phyloP scores from a whole-genome alignment of 2,329 filamentous ascomycete species.

The Fusarium chuoi region DNA sequence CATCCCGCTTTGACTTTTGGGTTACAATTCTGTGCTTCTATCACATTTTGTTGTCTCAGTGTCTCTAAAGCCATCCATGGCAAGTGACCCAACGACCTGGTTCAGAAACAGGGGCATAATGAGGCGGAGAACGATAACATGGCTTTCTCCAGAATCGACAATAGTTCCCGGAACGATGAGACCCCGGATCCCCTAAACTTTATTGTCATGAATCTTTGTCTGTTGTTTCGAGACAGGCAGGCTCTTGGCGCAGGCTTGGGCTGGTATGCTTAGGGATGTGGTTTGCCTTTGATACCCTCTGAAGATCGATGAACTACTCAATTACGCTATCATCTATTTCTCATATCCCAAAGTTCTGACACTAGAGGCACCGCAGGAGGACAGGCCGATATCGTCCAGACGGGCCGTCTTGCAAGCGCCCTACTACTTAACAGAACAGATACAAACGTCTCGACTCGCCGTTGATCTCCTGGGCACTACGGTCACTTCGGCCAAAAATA shows the following conservation, averaged over 20 bases:
- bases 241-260: neutral
- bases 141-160: neutral
- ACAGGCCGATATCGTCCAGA: neutral
- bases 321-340: neutral
- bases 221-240: neutral
- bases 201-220: neutral
- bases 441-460: neutral
- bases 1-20: neutral
- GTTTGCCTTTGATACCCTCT: neutral
- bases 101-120: neutral
- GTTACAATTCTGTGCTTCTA: neutral
- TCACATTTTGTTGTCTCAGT: neutral
- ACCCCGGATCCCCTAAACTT: neutral
- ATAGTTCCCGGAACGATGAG: neutral
- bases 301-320: neutral
- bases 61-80: neutral
- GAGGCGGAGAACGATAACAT: neutral
- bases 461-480: neutral
- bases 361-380: neutral
- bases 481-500: neutral
- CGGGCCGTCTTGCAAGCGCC: neutral
- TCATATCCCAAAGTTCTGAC: neutral
- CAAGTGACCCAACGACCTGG: neutral
- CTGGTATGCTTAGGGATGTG: neutral
- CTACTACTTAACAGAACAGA: neutral